These are phyloP conservation scores for Aspergillus texensis DNA, from an alignment of 2,329 filamentous ascomycete species.

Conservation along the genomic window DNA sequence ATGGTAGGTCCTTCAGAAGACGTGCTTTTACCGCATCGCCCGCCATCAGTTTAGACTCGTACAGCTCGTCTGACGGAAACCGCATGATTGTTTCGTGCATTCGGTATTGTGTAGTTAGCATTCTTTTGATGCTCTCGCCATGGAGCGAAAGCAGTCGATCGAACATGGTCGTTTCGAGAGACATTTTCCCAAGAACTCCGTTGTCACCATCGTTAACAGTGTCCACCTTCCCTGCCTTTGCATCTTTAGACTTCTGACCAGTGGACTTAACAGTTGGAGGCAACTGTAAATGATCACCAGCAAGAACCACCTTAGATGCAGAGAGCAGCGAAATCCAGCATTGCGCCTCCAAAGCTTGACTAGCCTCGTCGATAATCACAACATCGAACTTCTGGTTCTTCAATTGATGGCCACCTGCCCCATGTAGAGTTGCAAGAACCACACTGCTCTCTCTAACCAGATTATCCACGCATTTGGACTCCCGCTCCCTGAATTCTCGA, in stretches of 20 bases:
- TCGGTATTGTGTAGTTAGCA: slow-evolving; percentile 96
- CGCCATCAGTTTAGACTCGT: slow-evolving; percentile 78
- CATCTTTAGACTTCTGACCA: slow-evolving; percentile 48
- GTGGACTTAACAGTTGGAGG: slow-evolving; percentile 91
- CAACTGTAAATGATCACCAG: slow-evolving; percentile 91
- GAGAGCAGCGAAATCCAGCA: slow-evolving; percentile 90
- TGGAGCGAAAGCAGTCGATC: slow-evolving; percentile 83
- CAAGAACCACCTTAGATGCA: slow-evolving; percentile 81
- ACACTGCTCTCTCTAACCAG: slow-evolving; percentile 79
- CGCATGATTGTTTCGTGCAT: slow-evolving; percentile 97
- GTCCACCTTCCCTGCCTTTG: slow-evolving; percentile 33
- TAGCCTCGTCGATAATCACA: slow-evolving; percentile 93
- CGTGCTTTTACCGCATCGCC: slow-evolving; percentile 76
- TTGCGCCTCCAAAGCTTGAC: slow-evolving; percentile 92
- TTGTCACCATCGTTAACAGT: slow-evolving; percentile 38
- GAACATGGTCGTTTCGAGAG: slow-evolving; percentile 88
- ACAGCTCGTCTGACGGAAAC: slow-evolving; percentile 87
- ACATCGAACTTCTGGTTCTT: slow-evolving; percentile 83
- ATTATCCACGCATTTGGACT: slow-evolving; percentile 76
- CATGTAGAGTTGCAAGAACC: slow-evolving; percentile 89
- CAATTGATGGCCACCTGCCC: slow-evolving; percentile 82
- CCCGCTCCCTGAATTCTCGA: slow-evolving; percentile 84
- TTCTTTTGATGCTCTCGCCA: slow-evolving; percentile 81
- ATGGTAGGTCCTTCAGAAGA: slow-evolving; percentile 75
- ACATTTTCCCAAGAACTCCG: slow-evolving; percentile 54